These are phyloP conservation scores for Kwoniella shivajii DNA, from an alignment of 1,284 basidiomycete genomes.

Conservation along the genomic window DNA sequence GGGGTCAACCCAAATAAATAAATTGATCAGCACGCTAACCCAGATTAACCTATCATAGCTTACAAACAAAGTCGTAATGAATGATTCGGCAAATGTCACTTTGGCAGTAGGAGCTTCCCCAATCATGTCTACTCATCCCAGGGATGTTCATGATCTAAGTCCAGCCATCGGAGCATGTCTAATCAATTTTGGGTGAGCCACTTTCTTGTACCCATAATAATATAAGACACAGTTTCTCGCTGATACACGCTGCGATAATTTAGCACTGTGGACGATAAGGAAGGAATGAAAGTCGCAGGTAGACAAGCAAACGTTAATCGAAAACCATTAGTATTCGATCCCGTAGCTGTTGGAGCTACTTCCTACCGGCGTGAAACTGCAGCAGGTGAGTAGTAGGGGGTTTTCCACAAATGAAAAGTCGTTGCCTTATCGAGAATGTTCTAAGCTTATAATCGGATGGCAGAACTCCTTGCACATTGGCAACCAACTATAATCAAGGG, in stretches of 20 bases:
- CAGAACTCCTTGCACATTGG: constrained; percentile 77
- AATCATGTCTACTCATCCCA: constrained; percentile 84
- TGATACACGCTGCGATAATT: background rate
- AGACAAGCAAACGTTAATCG: constrained; percentile 67
- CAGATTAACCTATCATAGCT: constrained; percentile 60
- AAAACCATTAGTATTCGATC: constrained; percentile 88
- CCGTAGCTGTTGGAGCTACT: constrained; percentile 89
- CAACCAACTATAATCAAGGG: constrained; percentile 94
- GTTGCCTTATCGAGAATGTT: background rate
- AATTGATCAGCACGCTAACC: background rate
- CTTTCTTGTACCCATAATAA: no score
- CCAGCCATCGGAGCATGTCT: constrained; percentile 70
- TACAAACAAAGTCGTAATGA: constrained; percentile 87
- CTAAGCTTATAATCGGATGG: no score
- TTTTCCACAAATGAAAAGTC: background rate
- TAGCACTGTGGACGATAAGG: constrained; percentile 67
- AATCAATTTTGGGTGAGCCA: constrained; percentile 74
- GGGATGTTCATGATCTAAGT: constrained; percentile 81
- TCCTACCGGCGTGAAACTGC: constrained; percentile 65
- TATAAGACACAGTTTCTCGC: background rate
- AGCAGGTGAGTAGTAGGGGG: constrained; percentile 51
- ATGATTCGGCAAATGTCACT: constrained; percentile 88
- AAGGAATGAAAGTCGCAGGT: constrained; percentile 79
- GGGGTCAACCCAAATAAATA: no score
- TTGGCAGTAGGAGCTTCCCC: constrained; percentile 86